phyloP scores from a whole-genome alignment of 2,329 filamentous ascomycete genomes.

The Lomentospora prolificans region DNA sequence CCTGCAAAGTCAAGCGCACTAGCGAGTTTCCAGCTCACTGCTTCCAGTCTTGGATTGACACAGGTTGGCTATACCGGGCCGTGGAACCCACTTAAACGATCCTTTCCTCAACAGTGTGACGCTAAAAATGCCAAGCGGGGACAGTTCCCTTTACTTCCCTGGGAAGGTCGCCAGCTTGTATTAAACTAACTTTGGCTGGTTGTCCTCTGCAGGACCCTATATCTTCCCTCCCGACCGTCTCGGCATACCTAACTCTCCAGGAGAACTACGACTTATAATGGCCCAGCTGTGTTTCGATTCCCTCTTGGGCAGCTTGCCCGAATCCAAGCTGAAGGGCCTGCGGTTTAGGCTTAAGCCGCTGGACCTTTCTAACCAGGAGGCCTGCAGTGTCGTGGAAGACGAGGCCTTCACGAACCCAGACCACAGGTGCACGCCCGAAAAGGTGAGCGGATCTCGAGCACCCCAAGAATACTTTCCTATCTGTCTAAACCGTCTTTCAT shows the following conservation, averaged over 20 bases:
- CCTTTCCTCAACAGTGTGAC: slow-evolving; percentile 1
- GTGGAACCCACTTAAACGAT: not conserved
- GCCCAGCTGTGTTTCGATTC: not conserved
- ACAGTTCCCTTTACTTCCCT: not conserved
- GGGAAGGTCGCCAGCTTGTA: not conserved
- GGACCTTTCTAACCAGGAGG: not conserved
- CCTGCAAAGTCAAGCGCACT: no score
- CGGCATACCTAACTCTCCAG: not conserved
- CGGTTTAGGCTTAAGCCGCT: not conserved
- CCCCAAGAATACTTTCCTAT: not conserved
- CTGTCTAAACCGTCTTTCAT: no score
- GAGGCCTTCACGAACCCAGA: not conserved
- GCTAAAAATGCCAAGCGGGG: not conserved
- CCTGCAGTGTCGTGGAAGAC: not conserved
- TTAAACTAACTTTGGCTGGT: not conserved
- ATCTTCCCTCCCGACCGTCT: not conserved
- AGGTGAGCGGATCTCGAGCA: not conserved
- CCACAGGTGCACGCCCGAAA: not conserved
- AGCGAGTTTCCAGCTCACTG: no score
- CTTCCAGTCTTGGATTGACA: no score
- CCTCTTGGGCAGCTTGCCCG: not conserved
- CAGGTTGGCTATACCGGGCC: no score
- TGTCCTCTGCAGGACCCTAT: not conserved
- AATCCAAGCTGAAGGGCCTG: not conserved
- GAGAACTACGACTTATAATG: not conserved